A percentile compares a stretch with the other conserved stretches of the same genome.
Evolutionary conservation across 2,329 filamentous ascomycete species (phyloP).

Genomic region (Epichloe sibirici): DNA sequence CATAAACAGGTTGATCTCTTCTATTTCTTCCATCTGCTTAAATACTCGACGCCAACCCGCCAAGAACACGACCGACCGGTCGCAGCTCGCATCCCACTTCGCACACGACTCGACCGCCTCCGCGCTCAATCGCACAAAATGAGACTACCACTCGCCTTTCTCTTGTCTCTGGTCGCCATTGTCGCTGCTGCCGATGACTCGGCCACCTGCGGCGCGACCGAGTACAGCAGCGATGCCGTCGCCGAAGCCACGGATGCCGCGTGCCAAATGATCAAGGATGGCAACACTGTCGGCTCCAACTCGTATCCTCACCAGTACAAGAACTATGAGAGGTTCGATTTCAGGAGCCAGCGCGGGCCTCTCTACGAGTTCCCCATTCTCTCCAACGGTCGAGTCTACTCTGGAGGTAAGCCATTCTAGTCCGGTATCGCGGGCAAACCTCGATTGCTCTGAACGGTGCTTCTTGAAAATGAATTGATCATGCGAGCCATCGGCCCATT

Average conservation of each 20-base stretch:
- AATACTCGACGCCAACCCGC: neutral
- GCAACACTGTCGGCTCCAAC: constrained; percentile 22
- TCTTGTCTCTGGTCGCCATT: constrained; percentile 7
- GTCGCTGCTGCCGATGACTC: constrained; percentile 14
- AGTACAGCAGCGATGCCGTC: constrained; percentile 35
- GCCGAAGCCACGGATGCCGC: constrained; percentile 36
- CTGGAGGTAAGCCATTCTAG: constrained; percentile 31
- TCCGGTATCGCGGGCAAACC: no score
- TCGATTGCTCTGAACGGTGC: no score
- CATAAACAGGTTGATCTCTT: neutral
- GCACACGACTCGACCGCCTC: neutral
- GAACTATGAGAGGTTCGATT: constrained; percentile 51
- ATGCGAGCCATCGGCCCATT: neutral
- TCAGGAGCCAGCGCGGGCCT: constrained; percentile 38
- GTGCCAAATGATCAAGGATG: constrained; percentile 34
- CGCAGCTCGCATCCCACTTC: neutral
- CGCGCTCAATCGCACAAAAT: neutral
- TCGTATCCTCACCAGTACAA: constrained; percentile 47
- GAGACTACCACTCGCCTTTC: constrained; percentile 5
- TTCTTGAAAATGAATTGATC: neutral
- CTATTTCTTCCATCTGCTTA: neutral
- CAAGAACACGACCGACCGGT: neutral
- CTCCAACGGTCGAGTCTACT: constrained; percentile 35
- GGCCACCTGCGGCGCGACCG: constrained; percentile 37
- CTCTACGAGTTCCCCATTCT: constrained; percentile 54